A percentile compares a stretch with the other conserved stretches of the same genome.
These are phyloP conservation scores for Aspergillus ochraceoroseus DNA, from an alignment of 2,329 filamentous ascomycete species.

Conservation along the genomic window DNA sequence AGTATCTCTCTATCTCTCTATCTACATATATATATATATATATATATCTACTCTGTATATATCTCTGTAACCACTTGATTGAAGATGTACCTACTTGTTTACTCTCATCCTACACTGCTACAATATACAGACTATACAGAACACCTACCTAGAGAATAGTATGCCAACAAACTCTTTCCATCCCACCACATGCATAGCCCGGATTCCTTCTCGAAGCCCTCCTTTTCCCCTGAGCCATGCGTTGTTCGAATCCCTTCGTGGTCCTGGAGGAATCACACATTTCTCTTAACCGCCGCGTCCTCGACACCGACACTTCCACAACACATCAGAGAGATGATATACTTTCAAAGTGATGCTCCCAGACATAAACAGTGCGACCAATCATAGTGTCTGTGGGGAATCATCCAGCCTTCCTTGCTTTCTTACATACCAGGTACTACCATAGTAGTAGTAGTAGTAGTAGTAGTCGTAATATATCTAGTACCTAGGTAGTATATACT, in stretches of 20 bases:
- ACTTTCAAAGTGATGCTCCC: slow-evolving; percentile 26
- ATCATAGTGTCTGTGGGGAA: slow-evolving; percentile 13
- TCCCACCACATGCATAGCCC: slow-evolving; percentile 18
- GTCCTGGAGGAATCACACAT: too few relatives aligned
- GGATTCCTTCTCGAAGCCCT: slow-evolving; percentile 24
- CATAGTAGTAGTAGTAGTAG: too few relatives aligned
- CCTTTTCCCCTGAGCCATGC: too few relatives aligned
- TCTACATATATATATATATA: neutral
- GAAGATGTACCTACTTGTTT: too few relatives aligned
- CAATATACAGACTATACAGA: neutral
- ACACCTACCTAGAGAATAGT: neutral
- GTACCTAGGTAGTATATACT: too few relatives aligned
- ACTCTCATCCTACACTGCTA: too few relatives aligned
- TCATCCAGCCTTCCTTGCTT: neutral
- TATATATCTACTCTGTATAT: neutral
- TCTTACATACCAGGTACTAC: too few relatives aligned
- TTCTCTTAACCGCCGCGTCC: too few relatives aligned
- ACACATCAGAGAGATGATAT: neutral
- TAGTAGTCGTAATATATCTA: too few relatives aligned
- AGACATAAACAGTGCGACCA: slow-evolving; percentile 19
- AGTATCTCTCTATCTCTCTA: too few relatives aligned
- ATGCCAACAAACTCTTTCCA: slow-evolving; percentile 4
- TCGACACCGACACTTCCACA: neutral
- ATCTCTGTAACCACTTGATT: neutral
- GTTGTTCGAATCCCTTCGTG: too few relatives aligned